Evolutionary conservation across 306 rosid species (phyloP).

Genomic region (Mucuna pruriens): DNA sequence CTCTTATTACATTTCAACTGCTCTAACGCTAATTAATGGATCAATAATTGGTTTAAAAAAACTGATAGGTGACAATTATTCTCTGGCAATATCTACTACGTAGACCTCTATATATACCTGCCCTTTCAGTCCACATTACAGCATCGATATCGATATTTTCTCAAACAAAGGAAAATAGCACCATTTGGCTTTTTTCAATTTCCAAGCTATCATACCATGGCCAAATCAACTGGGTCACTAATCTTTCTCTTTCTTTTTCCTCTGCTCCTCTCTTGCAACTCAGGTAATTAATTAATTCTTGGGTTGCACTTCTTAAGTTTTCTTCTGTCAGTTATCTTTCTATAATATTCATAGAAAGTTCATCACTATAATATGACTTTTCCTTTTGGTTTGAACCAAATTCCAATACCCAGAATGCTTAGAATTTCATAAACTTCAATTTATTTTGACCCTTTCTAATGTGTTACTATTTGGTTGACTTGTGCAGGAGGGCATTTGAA

Average conservation of each 20-base stretch:
- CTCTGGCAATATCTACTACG: background rate
- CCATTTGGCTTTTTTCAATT: constrained; percentile 8
- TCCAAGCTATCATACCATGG: constrained; percentile 29
- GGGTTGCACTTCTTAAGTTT: background rate
- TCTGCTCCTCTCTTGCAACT: constrained; percentile 38
- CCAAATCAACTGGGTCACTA: constrained; percentile 28
- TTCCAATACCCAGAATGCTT: constrained; percentile 5
- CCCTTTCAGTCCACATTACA: background rate
- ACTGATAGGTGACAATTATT: background rate
- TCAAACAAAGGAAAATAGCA: background rate
- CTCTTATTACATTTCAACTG: background rate
- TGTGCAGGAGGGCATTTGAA: constrained; percentile 38
- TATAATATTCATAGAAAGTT: background rate
- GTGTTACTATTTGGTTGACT: background rate
- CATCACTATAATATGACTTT: background rate
- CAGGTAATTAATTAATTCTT: constrained; percentile 33
- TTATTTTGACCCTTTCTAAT: background rate
- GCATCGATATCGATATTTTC: background rate
- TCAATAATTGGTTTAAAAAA: background rate
- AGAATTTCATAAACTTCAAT: background rate
- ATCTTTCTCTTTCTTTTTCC: constrained; percentile 25
- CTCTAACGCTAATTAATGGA: background rate
- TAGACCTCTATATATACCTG: constrained; percentile 26
- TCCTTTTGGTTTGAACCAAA: background rate
- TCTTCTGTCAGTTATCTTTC: background rate